These are phyloP conservation scores for Suillus ampliporus DNA, from an alignment of 768 basidiomycete species.

Conservation along the genomic window DNA sequence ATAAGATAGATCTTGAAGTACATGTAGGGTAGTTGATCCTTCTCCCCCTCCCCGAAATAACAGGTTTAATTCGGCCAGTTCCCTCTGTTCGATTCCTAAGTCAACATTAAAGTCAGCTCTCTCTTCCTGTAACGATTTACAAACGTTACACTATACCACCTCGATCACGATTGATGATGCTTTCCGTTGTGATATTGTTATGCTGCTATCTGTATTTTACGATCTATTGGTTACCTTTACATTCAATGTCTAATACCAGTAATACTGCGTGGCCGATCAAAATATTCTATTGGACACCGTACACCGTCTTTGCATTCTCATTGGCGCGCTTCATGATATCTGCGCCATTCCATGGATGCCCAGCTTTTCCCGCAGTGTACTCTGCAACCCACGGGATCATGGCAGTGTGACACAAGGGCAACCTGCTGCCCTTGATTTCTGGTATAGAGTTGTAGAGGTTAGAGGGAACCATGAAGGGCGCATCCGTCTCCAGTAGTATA, in stretches of 20 bases:
- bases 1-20: too few species aligned
- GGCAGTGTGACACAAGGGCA: conserved; percentile 76
- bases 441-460: conserved; percentile 69
- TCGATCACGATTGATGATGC: too few species aligned
- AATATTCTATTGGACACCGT: conserved; percentile 44
- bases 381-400: conserved; percentile 90
- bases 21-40: too few species aligned
- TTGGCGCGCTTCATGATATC: conserved; percentile 65
- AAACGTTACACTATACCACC: too few species aligned
- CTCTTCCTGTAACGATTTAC: too few species aligned
- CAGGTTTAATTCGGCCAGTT: too few species aligned
- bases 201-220: conserved; percentile 1
- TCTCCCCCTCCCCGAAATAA: too few species aligned
- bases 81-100: too few species aligned
- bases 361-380: conserved; percentile 60
- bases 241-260: conserved; percentile 9
- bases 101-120: too few species aligned
- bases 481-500: conserved; percentile 77
- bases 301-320: conserved; percentile 67
- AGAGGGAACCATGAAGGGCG: conserved; percentile 84
- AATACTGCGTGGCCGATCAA: background rate
- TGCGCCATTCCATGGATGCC: conserved; percentile 55
- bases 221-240: conserved; percentile 1
- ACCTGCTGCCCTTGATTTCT: conserved; percentile 51
- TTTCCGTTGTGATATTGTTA: conserved; percentile 3